These are phyloP conservation scores for Paralagenidium karlingii DNA, from an alignment of 352 stramenopile species.

Conservation along the genomic window DNA sequence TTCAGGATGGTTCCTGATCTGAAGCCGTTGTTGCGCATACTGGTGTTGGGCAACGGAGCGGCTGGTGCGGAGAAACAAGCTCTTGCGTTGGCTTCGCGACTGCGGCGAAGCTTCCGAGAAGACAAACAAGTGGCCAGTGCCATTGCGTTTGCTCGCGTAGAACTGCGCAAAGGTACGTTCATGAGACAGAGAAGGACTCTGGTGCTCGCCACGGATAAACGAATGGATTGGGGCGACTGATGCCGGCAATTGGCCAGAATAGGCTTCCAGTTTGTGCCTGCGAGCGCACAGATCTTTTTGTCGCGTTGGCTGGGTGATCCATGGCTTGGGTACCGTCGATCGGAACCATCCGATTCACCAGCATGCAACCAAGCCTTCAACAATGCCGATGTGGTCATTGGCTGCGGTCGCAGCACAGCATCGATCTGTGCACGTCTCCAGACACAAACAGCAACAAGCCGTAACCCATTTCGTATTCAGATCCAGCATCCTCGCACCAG, in stretches of 20 bases:
- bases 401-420: constrained; percentile 52
- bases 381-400: constrained; percentile 32
- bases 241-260: too few species aligned
- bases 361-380: background rate
- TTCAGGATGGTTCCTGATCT: too few species aligned
- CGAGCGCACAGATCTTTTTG: too few species aligned
- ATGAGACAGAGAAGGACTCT: too few species aligned
- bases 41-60: constrained; percentile 60
- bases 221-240: too few species aligned
- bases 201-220: too few species aligned
- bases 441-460: background rate
- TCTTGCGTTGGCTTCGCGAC: constrained; percentile 26
- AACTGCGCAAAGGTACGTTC: too few species aligned
- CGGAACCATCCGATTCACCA: background rate
- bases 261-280: too few species aligned
- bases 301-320: background rate
- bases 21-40: constrained; percentile 21
- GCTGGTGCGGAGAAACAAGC: constrained; percentile 69
- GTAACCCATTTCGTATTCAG: constrained; percentile 49
- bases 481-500: constrained; percentile 58
- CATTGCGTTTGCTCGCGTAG: too few species aligned
- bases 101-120: constrained; percentile 10
- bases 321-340: background rate
- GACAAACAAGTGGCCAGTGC: too few species aligned
- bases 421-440: constrained; percentile 36